These are phyloP conservation scores for Berberis vulgaris DNA, from an alignment of 164 flowering plant genomes.

Conservation along the genomic window DNA sequence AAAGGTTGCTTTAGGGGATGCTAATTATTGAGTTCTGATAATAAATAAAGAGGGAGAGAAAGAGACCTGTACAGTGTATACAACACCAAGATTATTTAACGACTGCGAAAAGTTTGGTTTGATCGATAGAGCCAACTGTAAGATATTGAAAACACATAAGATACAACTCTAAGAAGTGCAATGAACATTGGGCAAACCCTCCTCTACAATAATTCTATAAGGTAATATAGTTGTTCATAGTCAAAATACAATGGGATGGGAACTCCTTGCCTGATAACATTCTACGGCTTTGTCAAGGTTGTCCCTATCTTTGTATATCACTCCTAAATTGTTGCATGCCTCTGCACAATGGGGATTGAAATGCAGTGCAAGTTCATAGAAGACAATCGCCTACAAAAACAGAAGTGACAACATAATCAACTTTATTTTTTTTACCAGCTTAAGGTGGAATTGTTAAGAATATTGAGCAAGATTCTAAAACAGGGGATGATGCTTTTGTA, in stretches of 20 bases:
- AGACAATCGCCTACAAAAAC: constrained; percentile 79
- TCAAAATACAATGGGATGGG: not conserved
- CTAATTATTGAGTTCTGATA: no score
- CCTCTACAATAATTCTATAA: not conserved
- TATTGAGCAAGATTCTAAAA: no score
- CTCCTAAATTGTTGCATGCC: constrained; percentile 99
- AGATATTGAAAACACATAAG: constrained; percentile 2
- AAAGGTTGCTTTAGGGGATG: not conserved
- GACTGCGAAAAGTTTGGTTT: constrained; percentile 98
- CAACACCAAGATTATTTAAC: constrained; percentile 96
- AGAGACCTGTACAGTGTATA: constrained; percentile 95
- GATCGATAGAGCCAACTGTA: constrained; percentile 87
- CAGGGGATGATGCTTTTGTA: not conserved
- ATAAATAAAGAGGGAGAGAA: not conserved
- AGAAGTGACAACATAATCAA: not conserved
- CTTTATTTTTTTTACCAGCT: not conserved
- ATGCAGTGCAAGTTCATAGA: constrained; percentile 95
- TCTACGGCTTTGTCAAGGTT: constrained; percentile 99
- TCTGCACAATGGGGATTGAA: constrained; percentile 99
- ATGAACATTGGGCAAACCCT: not conserved
- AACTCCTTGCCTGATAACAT: constrained; percentile 72
- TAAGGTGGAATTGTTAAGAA: no score
- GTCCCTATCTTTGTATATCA: constrained; percentile 92
- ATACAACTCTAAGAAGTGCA: not conserved
- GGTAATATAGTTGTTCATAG: not conserved